Evolutionary conservation across 2,329 filamentous ascomycete species (phyloP).

Genomic region (Pseudocercospora pini-densiflorae): DNA sequence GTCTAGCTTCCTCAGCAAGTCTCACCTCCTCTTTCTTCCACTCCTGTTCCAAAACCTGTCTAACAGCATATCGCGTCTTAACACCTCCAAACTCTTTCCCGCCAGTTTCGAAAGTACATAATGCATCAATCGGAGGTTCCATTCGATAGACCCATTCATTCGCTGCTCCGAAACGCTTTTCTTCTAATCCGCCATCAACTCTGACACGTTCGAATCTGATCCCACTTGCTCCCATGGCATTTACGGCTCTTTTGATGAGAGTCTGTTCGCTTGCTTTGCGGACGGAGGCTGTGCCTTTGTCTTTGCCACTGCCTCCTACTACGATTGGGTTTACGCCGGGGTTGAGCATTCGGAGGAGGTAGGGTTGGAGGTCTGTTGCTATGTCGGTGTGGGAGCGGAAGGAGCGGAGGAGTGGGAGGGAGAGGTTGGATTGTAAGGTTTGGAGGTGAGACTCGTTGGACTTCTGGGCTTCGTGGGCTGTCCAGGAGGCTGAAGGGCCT

Average conservation of each 20-base stretch:
- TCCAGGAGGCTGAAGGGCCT: conserved; percentile 79
- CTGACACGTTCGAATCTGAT: conserved; percentile 80
- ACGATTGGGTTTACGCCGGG: conserved; percentile 92
- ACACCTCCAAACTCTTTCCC: conserved; percentile 59
- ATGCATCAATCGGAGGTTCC: conserved; percentile 86
- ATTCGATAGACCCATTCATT: conserved; percentile 81
- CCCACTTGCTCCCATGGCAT: conserved; percentile 81
- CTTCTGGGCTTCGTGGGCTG: conserved; percentile 79
- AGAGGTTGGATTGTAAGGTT: conserved; percentile 72
- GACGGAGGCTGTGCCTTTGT: conserved; percentile 68
- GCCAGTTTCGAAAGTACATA: conserved; percentile 75
- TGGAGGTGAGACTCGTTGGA: conserved; percentile 76
- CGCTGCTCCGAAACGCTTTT: not conserved
- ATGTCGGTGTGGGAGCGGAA: conserved; percentile 82
- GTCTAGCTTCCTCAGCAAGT: conserved; percentile 68
- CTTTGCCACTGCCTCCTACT: conserved; percentile 59
- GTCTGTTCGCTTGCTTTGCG: conserved; percentile 82
- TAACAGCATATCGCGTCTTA: conserved; percentile 86
- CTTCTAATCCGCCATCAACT: conserved; percentile 61
- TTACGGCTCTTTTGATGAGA: conserved; percentile 79
- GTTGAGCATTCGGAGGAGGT: conserved; percentile 79
- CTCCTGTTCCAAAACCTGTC: conserved; percentile 92
- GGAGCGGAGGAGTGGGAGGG: conserved; percentile 71
- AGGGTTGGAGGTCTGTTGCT: conserved; percentile 82
- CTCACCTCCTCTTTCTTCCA: conserved; percentile 73